These are phyloP conservation scores for Vitis amurensis DNA, from an alignment of 164 flowering plant genomes.

Conservation along the genomic window DNA sequence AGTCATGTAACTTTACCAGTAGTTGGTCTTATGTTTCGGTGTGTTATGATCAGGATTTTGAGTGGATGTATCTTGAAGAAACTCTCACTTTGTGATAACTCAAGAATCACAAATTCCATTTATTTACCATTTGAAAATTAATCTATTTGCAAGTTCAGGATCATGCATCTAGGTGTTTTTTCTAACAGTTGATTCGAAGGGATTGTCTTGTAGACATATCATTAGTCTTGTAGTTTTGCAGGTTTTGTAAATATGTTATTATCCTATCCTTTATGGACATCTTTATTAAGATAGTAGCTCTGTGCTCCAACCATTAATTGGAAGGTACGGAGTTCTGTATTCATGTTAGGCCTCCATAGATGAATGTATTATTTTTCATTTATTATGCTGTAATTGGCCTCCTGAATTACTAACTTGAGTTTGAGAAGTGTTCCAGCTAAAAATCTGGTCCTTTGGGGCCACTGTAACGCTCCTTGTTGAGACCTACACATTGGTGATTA, in stretches of 20 bases:
- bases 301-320: conserved; percentile 23
- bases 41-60: too few species aligned
- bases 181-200: neutral
- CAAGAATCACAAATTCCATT: too few species aligned
- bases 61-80: too few species aligned
- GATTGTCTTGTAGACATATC: conserved; percentile 10
- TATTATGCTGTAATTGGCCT: neutral
- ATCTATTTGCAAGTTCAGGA: neutral
- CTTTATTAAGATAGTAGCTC: conserved; percentile 20
- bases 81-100: too few species aligned
- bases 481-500: conserved; percentile 7
- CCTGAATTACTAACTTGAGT: conserved; percentile 1
- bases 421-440: conserved; percentile 11
- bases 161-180: neutral
- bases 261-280: conserved; percentile 23
- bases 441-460: conserved; percentile 11
- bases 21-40: too few species aligned
- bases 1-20: too few species aligned
- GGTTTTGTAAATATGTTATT: conserved; percentile 22
- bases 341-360: conserved; percentile 1
- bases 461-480: neutral
- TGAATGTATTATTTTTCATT: neutral
- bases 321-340: conserved; percentile 35
- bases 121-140: too few species aligned
- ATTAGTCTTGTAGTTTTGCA: conserved; percentile 40